Evolutionary conservation across 768 basidiomycete species (phyloP).

Genomic region (Amylocystis lapponica): DNA sequence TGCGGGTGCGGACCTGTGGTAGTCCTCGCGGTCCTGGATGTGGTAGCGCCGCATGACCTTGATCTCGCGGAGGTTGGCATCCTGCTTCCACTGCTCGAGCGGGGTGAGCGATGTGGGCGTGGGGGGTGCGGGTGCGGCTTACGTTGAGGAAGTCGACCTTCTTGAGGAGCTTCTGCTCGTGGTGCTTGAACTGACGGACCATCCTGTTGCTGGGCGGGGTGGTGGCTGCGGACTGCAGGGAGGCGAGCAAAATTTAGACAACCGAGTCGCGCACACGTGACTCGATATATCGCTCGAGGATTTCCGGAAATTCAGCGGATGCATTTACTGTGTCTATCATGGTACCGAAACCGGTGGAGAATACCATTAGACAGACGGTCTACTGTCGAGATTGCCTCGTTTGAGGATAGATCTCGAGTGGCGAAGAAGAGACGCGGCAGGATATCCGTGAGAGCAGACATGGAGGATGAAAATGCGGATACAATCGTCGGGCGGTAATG

Average conservation of each 20-base stretch:
- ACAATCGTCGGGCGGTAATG: too few relatives aligned
- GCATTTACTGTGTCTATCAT: too few relatives aligned
- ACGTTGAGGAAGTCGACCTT: constrained; percentile 97
- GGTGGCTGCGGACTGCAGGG: not conserved
- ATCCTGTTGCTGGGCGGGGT: constrained; percentile 29
- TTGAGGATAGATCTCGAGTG: too few relatives aligned
- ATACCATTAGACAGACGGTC: too few relatives aligned
- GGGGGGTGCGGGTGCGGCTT: constrained; percentile 20
- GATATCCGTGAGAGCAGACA: too few relatives aligned
- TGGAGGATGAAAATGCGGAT: too few relatives aligned
- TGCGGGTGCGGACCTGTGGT: constrained; percentile 61
- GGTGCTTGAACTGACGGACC: constrained; percentile 94
- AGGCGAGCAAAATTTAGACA: not conserved
- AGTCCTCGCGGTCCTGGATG: constrained; percentile 90
- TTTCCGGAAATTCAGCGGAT: too few relatives aligned
- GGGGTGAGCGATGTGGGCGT: not conserved
- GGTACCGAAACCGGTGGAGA: too few relatives aligned
- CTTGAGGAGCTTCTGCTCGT: constrained; percentile 91
- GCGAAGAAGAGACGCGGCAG: too few relatives aligned
- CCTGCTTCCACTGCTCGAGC: constrained; percentile 83
- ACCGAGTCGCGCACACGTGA: not conserved
- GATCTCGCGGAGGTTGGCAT: constrained; percentile 85
- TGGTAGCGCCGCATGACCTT: constrained; percentile 95
- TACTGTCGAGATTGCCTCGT: too few relatives aligned
- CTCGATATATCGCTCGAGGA: too few relatives aligned